Conservation (phyloP, 2,329 filamentous ascomycete species). For the Colletotrichum kahawae region DNA sequence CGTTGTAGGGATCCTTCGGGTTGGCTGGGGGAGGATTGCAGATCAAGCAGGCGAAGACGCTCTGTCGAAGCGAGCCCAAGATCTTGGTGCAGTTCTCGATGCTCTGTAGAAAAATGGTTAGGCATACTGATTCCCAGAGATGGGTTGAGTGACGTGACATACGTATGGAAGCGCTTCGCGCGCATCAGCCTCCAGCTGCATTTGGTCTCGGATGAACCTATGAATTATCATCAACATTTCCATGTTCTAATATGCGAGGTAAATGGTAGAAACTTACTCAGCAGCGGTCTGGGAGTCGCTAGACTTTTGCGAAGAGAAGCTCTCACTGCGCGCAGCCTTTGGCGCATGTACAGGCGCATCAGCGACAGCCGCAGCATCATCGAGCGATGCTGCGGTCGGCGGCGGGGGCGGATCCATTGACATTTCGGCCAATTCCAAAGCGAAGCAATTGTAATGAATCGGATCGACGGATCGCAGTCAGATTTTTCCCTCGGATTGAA, state of each 20-base stretch:
- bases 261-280: constrained; percentile 52
- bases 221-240: neutral
- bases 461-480: neutral
- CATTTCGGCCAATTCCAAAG: constrained; percentile 26
- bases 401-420: constrained; percentile 42
- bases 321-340: constrained; percentile 53
- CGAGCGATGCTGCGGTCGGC: constrained; percentile 31
- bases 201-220: constrained; percentile 87
- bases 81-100: constrained; percentile 92
- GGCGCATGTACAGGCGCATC: constrained; percentile 16
- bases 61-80: constrained; percentile 87
- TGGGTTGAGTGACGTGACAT: constrained; percentile 35
- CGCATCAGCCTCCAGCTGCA: constrained; percentile 91
- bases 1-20: constrained; percentile 65
- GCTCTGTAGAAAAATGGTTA: constrained; percentile 59
- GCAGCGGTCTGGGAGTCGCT: constrained; percentile 74
- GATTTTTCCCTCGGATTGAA: neutral
- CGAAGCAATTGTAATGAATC: neutral
- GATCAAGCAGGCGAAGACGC: constrained; percentile 89
- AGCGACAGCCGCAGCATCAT: constrained; percentile 24
- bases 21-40: constrained; percentile 82
- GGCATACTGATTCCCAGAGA: neutral
- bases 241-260: neutral
- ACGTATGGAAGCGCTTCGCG: constrained; percentile 95
- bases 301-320: constrained; percentile 64